phyloP scores from a whole-genome alignment of 129 eudicot genomes.

The Flaveria brownii region DNA sequence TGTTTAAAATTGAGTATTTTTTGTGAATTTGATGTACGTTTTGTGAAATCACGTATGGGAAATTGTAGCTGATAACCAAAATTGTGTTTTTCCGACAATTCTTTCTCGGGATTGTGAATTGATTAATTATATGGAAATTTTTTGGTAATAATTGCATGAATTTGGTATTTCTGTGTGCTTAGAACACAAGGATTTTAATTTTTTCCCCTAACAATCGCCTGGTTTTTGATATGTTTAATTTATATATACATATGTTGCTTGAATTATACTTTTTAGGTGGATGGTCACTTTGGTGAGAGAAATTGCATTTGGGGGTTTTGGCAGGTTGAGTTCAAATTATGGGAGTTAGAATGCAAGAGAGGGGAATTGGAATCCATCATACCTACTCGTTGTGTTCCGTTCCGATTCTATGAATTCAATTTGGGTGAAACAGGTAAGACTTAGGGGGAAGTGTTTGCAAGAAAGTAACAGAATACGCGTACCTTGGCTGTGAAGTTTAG shows the following conservation, averaged over 20 bases:
- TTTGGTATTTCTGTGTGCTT: constrained; percentile 2
- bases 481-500: constrained; percentile 6
- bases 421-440: not conserved
- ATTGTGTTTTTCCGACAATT: constrained; percentile 6
- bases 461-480: not conserved
- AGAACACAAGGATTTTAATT: not conserved
- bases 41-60: not conserved
- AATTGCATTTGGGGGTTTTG: constrained; percentile 9
- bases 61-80: not conserved
- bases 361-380: not conserved
- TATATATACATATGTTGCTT: not conserved
- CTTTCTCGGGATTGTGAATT: not conserved
- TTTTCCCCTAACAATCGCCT: not conserved
- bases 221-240: not conserved
- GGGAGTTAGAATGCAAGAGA: not conserved
- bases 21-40: not conserved
- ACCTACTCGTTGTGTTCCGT: not conserved
- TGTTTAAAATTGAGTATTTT: not conserved
- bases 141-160: not conserved
- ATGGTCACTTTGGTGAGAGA: constrained; percentile 4
- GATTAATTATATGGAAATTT: not conserved
- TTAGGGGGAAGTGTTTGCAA: not conserved
- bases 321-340: not conserved
- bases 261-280: constrained; percentile 13
- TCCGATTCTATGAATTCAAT: not conserved